Base-by-base conservation (phyloP, 257 asterid species). In the Penstemon eatonii region DNA sequence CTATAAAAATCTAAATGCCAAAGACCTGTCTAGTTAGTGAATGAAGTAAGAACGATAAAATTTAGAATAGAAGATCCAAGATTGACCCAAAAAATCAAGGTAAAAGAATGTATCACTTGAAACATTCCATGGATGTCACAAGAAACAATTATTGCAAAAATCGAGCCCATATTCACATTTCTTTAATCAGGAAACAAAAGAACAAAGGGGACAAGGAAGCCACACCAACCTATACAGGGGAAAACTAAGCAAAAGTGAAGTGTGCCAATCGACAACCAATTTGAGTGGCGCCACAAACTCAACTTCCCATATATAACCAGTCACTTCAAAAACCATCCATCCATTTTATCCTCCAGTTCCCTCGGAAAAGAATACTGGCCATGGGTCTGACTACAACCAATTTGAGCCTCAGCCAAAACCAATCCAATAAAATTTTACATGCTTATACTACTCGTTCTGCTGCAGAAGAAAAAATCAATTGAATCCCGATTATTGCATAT, bases 111-210 rank as follows among this genome's bases (percentile, higher is more conserved):
- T 37, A 67, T 45, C 46, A 58, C 46, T 51, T 37, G 56, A 52
- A 43, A 73, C 68, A 63, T 60, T 60, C 52, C 19, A 66, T 44
- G 19, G 53, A 68, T 57, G 63, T 45, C 69, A 54, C 77, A 47
- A 75, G 52, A 67, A 70, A 73, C 66, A 77, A 75, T 79, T 79
- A 79, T 78, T 73, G 74, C 67, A 63, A 62, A 46, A 50, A 63
- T 65, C 33, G 33, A 46, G 72, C 65, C 57, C 69, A 61, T 63
- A 80, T 80, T 72, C 84, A 76, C 81, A 80, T 65, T 69, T 71
- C 10, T 49, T 54, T 51, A 40, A 65, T 62, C 43, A 9, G 71
- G 74, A 49, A 25, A 57, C 19, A 8, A 60, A 43, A 57, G 47
- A 69, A 56, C 64, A 47, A 61, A 19, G 55, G 41, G 41, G 47